Base-by-base conservation (phyloP, 805 yeast genomes). In the Cyberlindnera americana region DNA sequence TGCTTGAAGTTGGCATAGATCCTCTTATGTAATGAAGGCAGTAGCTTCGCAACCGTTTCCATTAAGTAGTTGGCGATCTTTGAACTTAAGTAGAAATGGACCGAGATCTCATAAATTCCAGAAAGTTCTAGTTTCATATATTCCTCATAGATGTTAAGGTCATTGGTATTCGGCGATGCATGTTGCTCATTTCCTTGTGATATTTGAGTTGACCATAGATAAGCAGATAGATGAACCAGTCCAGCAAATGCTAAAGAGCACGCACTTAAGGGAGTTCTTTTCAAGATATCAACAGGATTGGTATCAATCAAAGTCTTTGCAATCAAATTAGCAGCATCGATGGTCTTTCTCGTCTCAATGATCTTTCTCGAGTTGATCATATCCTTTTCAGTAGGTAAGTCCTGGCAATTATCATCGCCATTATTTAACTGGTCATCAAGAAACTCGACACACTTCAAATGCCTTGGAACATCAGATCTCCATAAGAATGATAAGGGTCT, bases 191-290 rank as follows among this genome's bases (percentile, higher is more conserved):
- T 43, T 1, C 27, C 44, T 25, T 48, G 50, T 17, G 45, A 44
- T 29, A 66, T 59, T 11, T 71, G 66, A 18, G 73, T 72, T 5
- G 70, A 66, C 80, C 80, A 74, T 3, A 75, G 60, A 47, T 70
- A 74, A 0, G 78, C 75, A 40, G 77, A 73, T 11, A 73, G 49
- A 54, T 74, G 78, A 13, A 74, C 76, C 28, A 74, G 53, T 7
- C 73, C 66, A 0, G 77, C 70, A 52, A 74, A 72, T 5, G 80
- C 80, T 34, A 74, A 55, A 0, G 77, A 70, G 47, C 80, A 74
- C 0, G 78, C 78, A 52, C 64, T 65, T 38, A 74, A 58, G 4
- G 79, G 79, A 0, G 78, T 73, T 49, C 80, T 58, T 27, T 65
- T 62, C 10, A 61, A 38, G 1, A 74, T 64, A 29, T 64, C 57